Base-by-base conservation (phyloP, 768 basidiomycete species). In the Paxillus rubicundulus region DNA sequence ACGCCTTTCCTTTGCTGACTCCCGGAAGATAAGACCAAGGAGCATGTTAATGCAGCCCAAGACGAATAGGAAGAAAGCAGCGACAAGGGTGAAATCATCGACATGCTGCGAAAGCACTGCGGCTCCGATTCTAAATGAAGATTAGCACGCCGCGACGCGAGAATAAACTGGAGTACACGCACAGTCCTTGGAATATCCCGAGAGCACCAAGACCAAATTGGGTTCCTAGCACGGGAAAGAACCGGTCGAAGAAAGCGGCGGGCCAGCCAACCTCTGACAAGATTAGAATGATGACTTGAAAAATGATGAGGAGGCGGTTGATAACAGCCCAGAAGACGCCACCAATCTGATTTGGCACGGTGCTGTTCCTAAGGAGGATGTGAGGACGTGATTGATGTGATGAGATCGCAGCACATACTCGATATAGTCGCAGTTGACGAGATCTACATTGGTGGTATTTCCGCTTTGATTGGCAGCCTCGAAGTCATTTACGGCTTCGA, bases 261-360 rank as follows among this genome's bases (percentile, higher is more conserved):
- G 91, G 91, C 81, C 90, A 89, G 56, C 88, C 84, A 53, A 93
- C 56, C 70, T 97, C 94, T 50, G 92, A 88, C 52, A 93, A 53
- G 55, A 93, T 70, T 62, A 96, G 84, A 30, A 92, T 76, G 61
- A 93, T 68, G 54, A 86, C 81, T 74, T 94, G 89, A 69, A 89
- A 85, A 55, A 93, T 82, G 68, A 96, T 91, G 68, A 96, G 81
- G 50, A 96, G 78, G 54, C 90, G 79, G 70, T 92, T 91, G 56
- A 95, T 74, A 55, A 96, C 84, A 5, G 90, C 89, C 89, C 92
- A 97, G 72, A 97, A 96, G 9, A 82, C 81, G 24, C 93, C 93
- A 17, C 89, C 93, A 28, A 89, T 81, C 67, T 96, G 92, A 69
- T 92, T 91, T 4, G 93, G 93, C 5, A 97, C 91, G 2, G 91